These are phyloP conservation scores for Globisporangium echinulatum DNA, from an alignment of 352 stramenopile genomes.

Conservation along the genomic window DNA sequence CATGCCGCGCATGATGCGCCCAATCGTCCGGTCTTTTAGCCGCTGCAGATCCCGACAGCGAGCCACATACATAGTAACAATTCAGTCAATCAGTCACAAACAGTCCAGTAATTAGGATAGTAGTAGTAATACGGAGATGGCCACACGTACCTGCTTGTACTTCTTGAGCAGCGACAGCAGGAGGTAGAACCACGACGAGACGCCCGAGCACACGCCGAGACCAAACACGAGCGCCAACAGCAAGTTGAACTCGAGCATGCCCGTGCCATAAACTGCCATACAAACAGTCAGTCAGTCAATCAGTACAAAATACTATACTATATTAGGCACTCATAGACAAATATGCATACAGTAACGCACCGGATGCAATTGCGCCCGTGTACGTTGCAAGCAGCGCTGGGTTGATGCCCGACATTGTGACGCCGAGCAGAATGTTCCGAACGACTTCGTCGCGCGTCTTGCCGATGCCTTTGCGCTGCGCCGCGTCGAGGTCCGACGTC, in stretches of 20 bases:
- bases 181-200: conserved; percentile 88
- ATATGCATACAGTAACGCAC: conserved; percentile 20
- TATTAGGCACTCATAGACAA: not conserved
- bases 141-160: conserved; percentile 74
- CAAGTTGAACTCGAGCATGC: conserved; percentile 82
- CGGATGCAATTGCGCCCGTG: conserved; percentile 81
- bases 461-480: conserved; percentile 41
- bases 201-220: conserved; percentile 74
- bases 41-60: conserved; percentile 21
- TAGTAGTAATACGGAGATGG: conserved; percentile 2
- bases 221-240: conserved; percentile 81
- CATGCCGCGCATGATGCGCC: conserved; percentile 77
- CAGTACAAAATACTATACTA: not conserved
- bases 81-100: too few species aligned
- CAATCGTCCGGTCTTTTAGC: conserved; percentile 83
- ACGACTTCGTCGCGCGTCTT: conserved; percentile 57
- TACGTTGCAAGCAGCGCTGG: conserved; percentile 80
- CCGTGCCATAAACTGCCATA: conserved; percentile 72
- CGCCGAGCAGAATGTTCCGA: conserved; percentile 78
- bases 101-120: not conserved
- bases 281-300: not conserved
- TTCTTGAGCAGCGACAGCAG: conserved; percentile 82
- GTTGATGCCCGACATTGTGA: conserved; percentile 88
- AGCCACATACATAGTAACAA: too few species aligned
- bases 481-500: conserved; percentile 44